A percentile compares a stretch with the other conserved stretches of the same genome.
These are phyloP conservation scores for Linanthus parryae DNA, from an alignment of 148 eudicot genomes.

Conservation along the genomic window DNA sequence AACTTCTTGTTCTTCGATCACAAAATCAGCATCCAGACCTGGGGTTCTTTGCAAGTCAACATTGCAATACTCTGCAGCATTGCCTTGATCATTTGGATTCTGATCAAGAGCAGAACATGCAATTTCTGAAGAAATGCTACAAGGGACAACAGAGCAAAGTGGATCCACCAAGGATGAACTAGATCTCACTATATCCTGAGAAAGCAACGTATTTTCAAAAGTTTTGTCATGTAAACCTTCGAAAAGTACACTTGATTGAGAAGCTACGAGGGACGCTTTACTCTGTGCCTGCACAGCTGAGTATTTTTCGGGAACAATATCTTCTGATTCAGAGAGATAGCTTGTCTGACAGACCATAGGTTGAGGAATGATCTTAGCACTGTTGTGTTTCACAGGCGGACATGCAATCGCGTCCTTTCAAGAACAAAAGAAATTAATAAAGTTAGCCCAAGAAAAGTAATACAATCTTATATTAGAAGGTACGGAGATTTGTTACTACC, in stretches of 20 bases:
- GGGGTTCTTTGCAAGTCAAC: conserved; percentile 19
- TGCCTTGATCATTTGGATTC: conserved; percentile 18
- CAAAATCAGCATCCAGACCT: conserved; percentile 16
- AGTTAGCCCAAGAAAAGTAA: no score
- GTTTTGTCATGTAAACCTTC: conserved; percentile 24
- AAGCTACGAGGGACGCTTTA: conserved; percentile 25
- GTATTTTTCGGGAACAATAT: conserved; percentile 55
- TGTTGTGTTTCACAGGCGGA: conserved; percentile 14
- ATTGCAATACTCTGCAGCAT: conserved; percentile 12
- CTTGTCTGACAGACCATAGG: conserved; percentile 52
- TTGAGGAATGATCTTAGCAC: conserved; percentile 19
- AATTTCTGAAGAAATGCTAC: conserved; percentile 55
- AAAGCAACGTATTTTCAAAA: conserved; percentile 20
- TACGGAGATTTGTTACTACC: no score
- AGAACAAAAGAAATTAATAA: not conserved
- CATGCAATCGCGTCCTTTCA: conserved; percentile 35
- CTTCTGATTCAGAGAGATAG: conserved; percentile 79
- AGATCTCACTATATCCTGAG: conserved; percentile 38
- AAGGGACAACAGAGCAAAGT: conserved; percentile 90
- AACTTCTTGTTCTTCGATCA: conserved; percentile 14
- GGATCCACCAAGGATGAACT: conserved; percentile 53
- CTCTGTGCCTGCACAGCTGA: conserved; percentile 46
- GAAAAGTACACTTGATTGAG: conserved; percentile 38
- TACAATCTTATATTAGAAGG: no score
- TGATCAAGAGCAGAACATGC: conserved; percentile 17